Evolutionary conservation across 495 filamentous ascomycete genomes (phyloP).

Genomic region (Platismatia glauca): DNA sequence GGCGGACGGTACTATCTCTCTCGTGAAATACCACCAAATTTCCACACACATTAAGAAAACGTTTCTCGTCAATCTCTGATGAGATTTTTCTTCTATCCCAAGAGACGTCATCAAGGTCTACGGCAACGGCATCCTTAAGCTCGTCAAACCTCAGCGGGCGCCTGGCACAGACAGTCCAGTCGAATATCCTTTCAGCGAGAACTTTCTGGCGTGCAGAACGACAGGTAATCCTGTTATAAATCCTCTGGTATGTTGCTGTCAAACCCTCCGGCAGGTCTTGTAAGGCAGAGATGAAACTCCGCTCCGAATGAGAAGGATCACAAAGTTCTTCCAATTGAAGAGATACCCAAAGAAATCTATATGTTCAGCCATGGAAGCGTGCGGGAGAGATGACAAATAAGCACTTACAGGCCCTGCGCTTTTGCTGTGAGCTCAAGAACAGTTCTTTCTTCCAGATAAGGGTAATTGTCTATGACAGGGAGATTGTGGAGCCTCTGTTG

Average conservation of each 20-base stretch:
- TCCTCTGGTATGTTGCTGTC: neutral
- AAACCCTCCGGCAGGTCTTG: neutral
- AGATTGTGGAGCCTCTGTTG: neutral
- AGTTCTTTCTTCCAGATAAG: neutral
- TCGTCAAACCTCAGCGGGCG: neutral
- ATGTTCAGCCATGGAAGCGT: neutral
- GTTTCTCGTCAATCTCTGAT: neutral
- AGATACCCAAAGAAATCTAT: neutral
- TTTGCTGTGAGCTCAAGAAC: neutral
- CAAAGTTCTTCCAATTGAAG: neutral
- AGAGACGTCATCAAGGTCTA: neutral
- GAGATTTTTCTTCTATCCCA: neutral
- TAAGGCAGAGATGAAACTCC: neutral
- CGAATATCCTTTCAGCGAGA: neutral
- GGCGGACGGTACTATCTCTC: neutral
- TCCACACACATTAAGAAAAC: neutral
- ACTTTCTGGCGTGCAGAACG: neutral
- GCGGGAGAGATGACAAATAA: neutral
- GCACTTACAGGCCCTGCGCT: neutral
- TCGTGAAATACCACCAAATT: neutral
- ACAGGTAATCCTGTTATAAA: neutral
- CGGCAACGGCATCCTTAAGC: neutral
- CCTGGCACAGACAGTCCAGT: neutral
- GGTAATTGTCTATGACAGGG: neutral
- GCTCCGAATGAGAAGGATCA: neutral